Base-by-base conservation (phyloP, 2,329 filamentous ascomycete species). In the Diaporthe longicolla region DNA sequence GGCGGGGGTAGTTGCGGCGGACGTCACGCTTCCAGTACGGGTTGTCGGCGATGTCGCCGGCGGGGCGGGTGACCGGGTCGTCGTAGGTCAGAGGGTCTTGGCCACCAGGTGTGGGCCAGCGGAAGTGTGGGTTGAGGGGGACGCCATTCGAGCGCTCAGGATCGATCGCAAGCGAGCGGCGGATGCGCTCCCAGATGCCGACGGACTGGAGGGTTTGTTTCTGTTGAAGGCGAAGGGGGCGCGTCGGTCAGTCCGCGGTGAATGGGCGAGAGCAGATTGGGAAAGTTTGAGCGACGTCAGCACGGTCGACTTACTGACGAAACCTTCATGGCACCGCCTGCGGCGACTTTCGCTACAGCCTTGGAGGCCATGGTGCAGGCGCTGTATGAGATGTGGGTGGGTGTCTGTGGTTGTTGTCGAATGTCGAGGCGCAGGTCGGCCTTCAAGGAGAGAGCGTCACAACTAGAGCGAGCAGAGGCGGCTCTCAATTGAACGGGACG, bases 11-110 rank as follows among this genome's bases (percentile, higher is more conserved):
- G 80, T 89, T 89, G 80, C 97, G 91, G 79, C 97, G 93, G 76
- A 87, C 84, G 82, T 99, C 97, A 80, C 97, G 95, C 89, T 97
- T 97, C 95, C 95, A 99, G 87, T 98, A 97, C 50, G 95, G 91
- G 86, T 97, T 97, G 83, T 96, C 94, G 79, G 95, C 95, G 79
- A 97, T 92, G 82, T 97, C 95, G 78, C 89, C 94, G 2, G 95
- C 94, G n/a, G 95, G 95, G 0, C 93, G 74, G 19, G 94, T 97
- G 74, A 96, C 93, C 29, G 94, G 94, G 82, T 97, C 95, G 82
- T 94, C 91, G 86, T 96, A 97, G 74, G 84, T 84, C 73, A 89
- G 85, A 48, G 94, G 94, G 79, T 94, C 92, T 80, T 91, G 87
- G 78, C 87, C 88, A 77, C 93, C 95, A 13, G 93, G 97, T 66